Percentiles rank a stretch among this genome's conserved stretches.
phyloP scores from a whole-genome alignment of 257 asterid species.

The Linaria vulgaris region DNA sequence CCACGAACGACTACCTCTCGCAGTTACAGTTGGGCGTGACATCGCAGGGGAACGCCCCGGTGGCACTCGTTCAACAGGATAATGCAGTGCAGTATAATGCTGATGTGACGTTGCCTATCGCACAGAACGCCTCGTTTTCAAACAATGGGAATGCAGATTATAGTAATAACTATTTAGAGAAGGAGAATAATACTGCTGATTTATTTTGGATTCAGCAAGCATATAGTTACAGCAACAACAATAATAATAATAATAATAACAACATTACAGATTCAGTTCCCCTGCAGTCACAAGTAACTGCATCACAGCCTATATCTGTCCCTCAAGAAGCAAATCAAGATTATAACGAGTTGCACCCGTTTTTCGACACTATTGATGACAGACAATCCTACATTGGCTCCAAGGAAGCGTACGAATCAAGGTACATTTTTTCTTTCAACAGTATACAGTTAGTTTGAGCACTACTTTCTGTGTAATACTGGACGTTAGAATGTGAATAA shows the following conservation, averaged over 20 bases:
- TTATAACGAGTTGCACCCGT: conserved; percentile 63
- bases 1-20: conserved; percentile 45
- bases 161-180: conserved; percentile 38
- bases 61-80: conserved; percentile 41
- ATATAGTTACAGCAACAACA: conserved; percentile 35
- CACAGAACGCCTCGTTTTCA: conserved; percentile 30
- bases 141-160: conserved; percentile 32
- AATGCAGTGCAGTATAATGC: conserved; percentile 30
- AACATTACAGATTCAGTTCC: conserved; percentile 18
- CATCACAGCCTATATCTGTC: conserved; percentile 31
- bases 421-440: conserved; percentile 33
- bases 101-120: conserved; percentile 31
- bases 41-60: conserved; percentile 24
- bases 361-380: conserved; percentile 64
- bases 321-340: conserved; percentile 50
- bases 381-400: conserved; percentile 66
- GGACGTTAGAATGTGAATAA: too few relatives aligned
- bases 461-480: too few relatives aligned
- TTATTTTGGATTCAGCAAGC: conserved; percentile 53
- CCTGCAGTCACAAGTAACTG: conserved; percentile 46
- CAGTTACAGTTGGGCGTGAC: conserved; percentile 60
- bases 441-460: not conserved
- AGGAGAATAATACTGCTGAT: conserved; percentile 45
- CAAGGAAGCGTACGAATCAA: conserved; percentile 65
- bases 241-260: conserved; percentile 19